Evolutionary conservation across 2,329 filamentous ascomycete species (phyloP).

Genomic region (Botrytis tulipae): DNA sequence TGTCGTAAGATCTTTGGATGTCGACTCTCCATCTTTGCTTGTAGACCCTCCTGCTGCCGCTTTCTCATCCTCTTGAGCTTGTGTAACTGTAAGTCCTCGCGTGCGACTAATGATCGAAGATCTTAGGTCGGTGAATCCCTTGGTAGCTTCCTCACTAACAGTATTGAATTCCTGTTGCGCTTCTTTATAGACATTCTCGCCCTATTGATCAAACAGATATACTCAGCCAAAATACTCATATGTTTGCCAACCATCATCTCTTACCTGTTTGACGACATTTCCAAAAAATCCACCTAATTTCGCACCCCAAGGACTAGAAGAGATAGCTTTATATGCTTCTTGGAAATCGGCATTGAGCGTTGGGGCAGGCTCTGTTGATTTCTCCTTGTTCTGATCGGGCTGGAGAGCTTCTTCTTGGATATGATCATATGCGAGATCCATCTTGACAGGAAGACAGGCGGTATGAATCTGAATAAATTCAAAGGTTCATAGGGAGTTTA

Average conservation of each 20-base stretch:
- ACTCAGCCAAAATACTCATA: not conserved
- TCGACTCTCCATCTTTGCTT: slow-evolving; percentile 30
- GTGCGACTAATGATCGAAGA: slow-evolving; percentile 70
- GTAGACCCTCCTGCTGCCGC: slow-evolving; percentile 26
- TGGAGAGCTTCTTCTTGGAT: slow-evolving; percentile 78
- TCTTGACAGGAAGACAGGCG: slow-evolving; percentile 42
- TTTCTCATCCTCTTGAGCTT: slow-evolving; percentile 31
- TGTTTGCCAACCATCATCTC: slow-evolving; percentile 28
- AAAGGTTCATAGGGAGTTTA: slow-evolving; percentile 3
- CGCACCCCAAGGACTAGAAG: slow-evolving; percentile 85
- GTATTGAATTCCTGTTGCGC: slow-evolving; percentile 80
- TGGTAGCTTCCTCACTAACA: slow-evolving; percentile 76
- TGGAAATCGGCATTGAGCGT: slow-evolving; percentile 85
- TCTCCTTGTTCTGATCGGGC: slow-evolving; percentile 51
- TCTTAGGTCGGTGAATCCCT: slow-evolving; percentile 71
- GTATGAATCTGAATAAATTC: not conserved
- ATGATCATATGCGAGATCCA: slow-evolving; percentile 98
- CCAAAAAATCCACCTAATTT: slow-evolving; percentile 85
- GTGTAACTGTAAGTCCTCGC: slow-evolving; percentile 62
- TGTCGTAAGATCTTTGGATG: slow-evolving; percentile 46
- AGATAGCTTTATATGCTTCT: slow-evolving; percentile 93
- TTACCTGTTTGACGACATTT: slow-evolving; percentile 87
- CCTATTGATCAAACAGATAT: slow-evolving; percentile 46
- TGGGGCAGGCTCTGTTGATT: slow-evolving; percentile 45
- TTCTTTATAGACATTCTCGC: slow-evolving; percentile 79